These are phyloP conservation scores for Cordyceps tenuipes DNA, from an alignment of 2,329 filamentous ascomycete genomes.

Conservation along the genomic window DNA sequence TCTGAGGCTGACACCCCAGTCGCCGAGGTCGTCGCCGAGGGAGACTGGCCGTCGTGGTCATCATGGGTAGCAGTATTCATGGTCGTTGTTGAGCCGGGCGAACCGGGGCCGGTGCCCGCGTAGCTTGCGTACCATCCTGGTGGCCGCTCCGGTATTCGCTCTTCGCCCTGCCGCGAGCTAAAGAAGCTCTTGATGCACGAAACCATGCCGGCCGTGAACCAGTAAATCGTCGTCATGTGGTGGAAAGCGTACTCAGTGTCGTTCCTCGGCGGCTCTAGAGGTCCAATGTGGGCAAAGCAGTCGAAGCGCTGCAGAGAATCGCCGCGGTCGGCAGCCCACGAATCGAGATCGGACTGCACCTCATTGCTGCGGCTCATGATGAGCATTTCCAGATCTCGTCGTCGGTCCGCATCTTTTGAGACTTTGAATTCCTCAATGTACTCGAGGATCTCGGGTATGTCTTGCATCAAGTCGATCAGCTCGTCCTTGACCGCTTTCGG, in stretches of 20 bases:
- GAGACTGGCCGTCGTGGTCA: neutral
- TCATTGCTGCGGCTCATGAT: slow-evolving; percentile 12
- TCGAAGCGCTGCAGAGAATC: slow-evolving; percentile 12
- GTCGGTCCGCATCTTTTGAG: slow-evolving; percentile 10
- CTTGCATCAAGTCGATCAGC: slow-evolving; percentile 23
- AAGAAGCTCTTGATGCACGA: slow-evolving; percentile 8
- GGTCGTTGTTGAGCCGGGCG: neutral
- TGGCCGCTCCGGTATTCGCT: neutral
- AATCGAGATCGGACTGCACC: slow-evolving; percentile 8
- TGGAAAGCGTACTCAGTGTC: slow-evolving; percentile 14
- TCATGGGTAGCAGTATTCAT: neutral
- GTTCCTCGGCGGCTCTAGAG: slow-evolving; percentile 11
- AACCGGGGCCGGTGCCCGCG: neutral
- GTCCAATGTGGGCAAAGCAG: slow-evolving; percentile 7
- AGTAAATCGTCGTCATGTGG: slow-evolving; percentile 13
- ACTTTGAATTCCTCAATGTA: slow-evolving; percentile 19
- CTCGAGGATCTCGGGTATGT: slow-evolving; percentile 21
- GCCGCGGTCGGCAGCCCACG: slow-evolving; percentile 13
- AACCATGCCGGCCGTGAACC: slow-evolving; percentile 12
- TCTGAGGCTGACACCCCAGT: slow-evolving; percentile 5
- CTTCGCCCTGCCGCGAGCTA: neutral
- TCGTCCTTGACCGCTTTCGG: slow-evolving; percentile 24
- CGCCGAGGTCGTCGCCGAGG: neutral
- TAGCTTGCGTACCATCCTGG: slow-evolving; percentile 2
- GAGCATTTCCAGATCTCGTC: slow-evolving; percentile 7